A percentile compares a stretch with the other conserved stretches of the same genome.
These are phyloP conservation scores for Isabelozyma gotoi DNA, from an alignment of 805 yeast species.

Conservation along the genomic window DNA sequence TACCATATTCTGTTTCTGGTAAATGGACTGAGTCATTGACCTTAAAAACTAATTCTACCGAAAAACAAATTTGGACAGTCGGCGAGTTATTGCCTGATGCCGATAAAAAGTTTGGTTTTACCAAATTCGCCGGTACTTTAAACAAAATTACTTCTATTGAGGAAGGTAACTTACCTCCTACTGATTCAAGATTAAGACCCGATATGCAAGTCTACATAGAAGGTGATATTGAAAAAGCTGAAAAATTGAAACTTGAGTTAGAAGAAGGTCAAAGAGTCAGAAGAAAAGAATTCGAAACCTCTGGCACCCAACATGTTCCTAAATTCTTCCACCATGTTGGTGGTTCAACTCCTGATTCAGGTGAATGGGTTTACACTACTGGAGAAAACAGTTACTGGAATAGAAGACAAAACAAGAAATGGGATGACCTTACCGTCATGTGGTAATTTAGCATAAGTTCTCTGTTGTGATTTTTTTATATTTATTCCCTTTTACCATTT, in stretches of 20 bases:
- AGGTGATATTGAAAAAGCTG: constrained; percentile 73
- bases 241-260: constrained; percentile 58
- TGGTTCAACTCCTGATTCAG: constrained; percentile 32
- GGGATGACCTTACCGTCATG: constrained; percentile 54
- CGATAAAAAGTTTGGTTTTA: constrained; percentile 77
- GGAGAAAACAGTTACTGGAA: constrained; percentile 79
- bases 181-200: constrained; percentile 89
- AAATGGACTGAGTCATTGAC: constrained; percentile 78
- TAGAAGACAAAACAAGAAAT: constrained; percentile 61
- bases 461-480: not conserved
- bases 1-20: constrained; percentile 55
- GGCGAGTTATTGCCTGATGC: constrained; percentile 62
- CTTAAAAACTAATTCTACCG: constrained; percentile 41
- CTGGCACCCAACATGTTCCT: constrained; percentile 51
- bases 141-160: constrained; percentile 80
- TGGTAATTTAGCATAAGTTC: constrained; percentile 51
- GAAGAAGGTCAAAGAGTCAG: constrained; percentile 82
- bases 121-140: constrained; percentile 76
- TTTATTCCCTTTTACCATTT: not conserved
- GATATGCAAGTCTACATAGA: constrained; percentile 74
- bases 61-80: constrained; percentile 63
- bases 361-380: constrained; percentile 53
- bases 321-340: constrained; percentile 57
- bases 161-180: constrained; percentile 63
- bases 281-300: constrained; percentile 56